These are phyloP conservation scores for Gaultheria prostrata DNA, from an alignment of 148 eudicot genomes.

Conservation along the genomic window DNA sequence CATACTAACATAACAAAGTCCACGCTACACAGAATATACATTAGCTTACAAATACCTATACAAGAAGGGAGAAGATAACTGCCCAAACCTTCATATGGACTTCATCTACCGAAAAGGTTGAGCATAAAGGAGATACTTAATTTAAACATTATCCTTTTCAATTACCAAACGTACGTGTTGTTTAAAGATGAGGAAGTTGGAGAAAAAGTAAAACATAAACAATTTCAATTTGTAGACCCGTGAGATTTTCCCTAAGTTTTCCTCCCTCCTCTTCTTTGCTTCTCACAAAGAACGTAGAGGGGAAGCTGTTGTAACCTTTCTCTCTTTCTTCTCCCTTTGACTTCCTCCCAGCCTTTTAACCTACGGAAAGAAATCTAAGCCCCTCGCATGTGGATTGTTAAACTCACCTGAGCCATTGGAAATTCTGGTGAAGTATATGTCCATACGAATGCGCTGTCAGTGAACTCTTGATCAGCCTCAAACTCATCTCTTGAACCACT, in stretches of 20 bases:
- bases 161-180: background rate
- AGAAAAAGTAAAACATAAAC: background rate
- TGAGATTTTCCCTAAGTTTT: background rate
- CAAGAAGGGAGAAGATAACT: background rate
- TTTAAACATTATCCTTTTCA: background rate
- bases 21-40: background rate
- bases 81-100: background rate
- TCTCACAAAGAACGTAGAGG: background rate
- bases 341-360: slow-evolving; percentile 1
- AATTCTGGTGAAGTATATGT: slow-evolving; percentile 70
- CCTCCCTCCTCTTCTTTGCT: background rate
- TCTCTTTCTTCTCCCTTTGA: background rate
- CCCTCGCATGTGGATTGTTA: background rate
- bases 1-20: background rate
- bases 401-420: slow-evolving; percentile 80
- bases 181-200: background rate
- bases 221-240: background rate
- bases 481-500: slow-evolving; percentile 16
- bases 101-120: background rate
- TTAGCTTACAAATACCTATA: background rate
- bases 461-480: slow-evolving; percentile 18
- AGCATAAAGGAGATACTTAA: background rate
- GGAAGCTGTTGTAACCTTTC: background rate
- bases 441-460: slow-evolving; percentile 45
- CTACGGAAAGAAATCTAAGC: background rate